Evolutionary conservation across 1,139 yeast species (phyloP), one percentile per base, ranked within the genome.

Genomic region (Geotrichum candidum): DNA sequence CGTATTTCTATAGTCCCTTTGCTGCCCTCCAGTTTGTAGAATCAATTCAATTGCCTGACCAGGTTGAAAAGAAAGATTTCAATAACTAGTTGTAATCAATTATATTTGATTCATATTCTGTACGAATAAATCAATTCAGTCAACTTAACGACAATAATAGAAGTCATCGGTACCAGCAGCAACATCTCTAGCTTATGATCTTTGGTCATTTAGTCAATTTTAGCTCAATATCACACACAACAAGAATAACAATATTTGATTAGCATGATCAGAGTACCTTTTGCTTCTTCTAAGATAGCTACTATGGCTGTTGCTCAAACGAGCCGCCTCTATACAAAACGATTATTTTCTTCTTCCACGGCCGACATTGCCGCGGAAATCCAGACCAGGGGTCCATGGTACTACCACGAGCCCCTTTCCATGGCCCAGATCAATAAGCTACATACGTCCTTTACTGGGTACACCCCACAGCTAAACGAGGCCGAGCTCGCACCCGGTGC

Each of bases 351-450:
- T 46, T 48, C 59, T 9, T 51, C 55, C 29, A 35, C 41, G n/a
- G 56, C 56, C 25, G 46, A 29, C n/a, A 61, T 61, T n/a, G 58
- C 60, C 27, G 38, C 31, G 2, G 62, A 61, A 11, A 45, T 62
- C 33, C 50, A 62, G 48, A 22, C 60, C 13, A 52, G 62, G n/a
- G 72, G 72, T 22, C 72, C 74, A 2, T 71, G 74, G 74, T 45
- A 52, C 22, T 59, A 52, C 31, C 50, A 58, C 35, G 73, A 71
- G 51, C 63, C 56, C 45, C 48, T 71, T 38, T 65, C 70, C 4
- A 65, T 67, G 5, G 66, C 65, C 3, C 65, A 62, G 2, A 60
- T 66, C 22, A 65, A 65, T 18, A 65, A 66, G 59, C 59, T 71
- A 50, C 70, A 70, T 57, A 70, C 71, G 6, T 57, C 72, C 11